phyloP scores from a whole-genome alignment of 2,329 filamentous ascomycete species.

The Penicillium sp. region DNA sequence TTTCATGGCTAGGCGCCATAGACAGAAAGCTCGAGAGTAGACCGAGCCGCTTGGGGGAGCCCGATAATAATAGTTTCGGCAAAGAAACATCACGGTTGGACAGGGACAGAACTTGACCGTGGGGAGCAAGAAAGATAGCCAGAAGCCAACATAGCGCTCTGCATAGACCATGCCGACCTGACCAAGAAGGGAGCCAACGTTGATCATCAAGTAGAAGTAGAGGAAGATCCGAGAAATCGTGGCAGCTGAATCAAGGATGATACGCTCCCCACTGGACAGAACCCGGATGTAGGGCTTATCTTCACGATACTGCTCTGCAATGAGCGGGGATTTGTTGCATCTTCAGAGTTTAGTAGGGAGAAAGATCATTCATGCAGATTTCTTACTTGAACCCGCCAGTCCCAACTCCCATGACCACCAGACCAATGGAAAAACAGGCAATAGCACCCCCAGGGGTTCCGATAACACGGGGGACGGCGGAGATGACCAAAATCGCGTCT shows the following conservation, averaged over 20 bases:
- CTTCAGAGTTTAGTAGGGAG: conserved; percentile 1
- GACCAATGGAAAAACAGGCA: conserved; percentile 62
- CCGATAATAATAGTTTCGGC: conserved; percentile 63
- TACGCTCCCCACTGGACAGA: conserved; percentile 60
- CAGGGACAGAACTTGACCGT: conserved; percentile 64
- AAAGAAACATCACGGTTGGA: conserved; percentile 60
- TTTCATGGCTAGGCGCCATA: conserved; percentile 63
- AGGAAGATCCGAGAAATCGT: conserved; percentile 69
- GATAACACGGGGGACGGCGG: conserved; percentile 65
- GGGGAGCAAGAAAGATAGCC: conserved; percentile 68
- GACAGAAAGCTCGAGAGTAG: conserved; percentile 63
- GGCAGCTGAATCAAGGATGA: conserved; percentile 69
- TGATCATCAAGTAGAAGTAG: conserved; percentile 72
- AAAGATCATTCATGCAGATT: not conserved
- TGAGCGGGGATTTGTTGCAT: conserved; percentile 70
- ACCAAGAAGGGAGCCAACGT: conserved; percentile 62
- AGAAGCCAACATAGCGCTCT: conserved; percentile 75
- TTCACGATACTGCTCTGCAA: conserved; percentile 69
- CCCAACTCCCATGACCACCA: conserved; percentile 70
- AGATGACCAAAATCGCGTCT: conserved; percentile 65
- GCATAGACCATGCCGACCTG: conserved; percentile 71
- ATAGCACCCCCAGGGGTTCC: conserved; percentile 58
- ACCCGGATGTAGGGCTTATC: conserved; percentile 59
- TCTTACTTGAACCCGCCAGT: conserved; percentile 72
- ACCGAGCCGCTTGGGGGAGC: conserved; percentile 71